Base-by-base conservation (phyloP, 306 rosid genomes). In the Medicago arabica region DNA sequence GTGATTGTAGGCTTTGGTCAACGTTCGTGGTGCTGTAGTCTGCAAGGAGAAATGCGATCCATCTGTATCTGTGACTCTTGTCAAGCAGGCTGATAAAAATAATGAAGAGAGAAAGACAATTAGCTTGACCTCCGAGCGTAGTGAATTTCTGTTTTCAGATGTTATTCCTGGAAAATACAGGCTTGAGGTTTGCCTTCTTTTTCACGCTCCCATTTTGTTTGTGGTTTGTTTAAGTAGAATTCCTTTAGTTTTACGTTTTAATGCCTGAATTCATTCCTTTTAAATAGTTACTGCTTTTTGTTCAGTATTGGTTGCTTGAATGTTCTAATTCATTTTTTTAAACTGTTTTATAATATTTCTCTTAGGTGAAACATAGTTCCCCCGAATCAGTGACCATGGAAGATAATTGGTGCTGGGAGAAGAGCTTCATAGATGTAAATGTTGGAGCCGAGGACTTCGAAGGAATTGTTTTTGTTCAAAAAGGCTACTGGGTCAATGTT, bases 331-430 rank as follows among this genome's bases (percentile, higher is more conserved):
- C 49, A 21, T 76, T n/a, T 55, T 76, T 67, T 68, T 23, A 40
- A 58, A 47, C 71, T 28, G 25, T 43, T 53, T 55, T 55, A 16
- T 74, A 74, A 75, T 80, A 79, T 58, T 81, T 81, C 31, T 65
- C 71, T 79, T 86, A 95, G 99, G 98, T 89, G 78, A 89, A 82
- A 61, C 96, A 82, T 70, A 77, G 82, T 43, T 83, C 93, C 46
- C 82, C 66, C 36, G 88, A 86, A 72, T 66, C 85, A 63, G 61
- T 59, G 61, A 59, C 81, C 38, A 60, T 66, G 17, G 79, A 89
- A 84, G 98, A 96, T 86, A 86, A 87, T 72, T 96, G 99, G 99
- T 96, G 99, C 88, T 96, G 99, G 99, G 88, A 90, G 78, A 86
- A 81, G 74, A 90, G 85, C 85, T 86, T 69, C 75, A 65, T 90